Base-by-base conservation (phyloP, 2,329 filamentous ascomycete species). In the Kalmusia sp. region DNA sequence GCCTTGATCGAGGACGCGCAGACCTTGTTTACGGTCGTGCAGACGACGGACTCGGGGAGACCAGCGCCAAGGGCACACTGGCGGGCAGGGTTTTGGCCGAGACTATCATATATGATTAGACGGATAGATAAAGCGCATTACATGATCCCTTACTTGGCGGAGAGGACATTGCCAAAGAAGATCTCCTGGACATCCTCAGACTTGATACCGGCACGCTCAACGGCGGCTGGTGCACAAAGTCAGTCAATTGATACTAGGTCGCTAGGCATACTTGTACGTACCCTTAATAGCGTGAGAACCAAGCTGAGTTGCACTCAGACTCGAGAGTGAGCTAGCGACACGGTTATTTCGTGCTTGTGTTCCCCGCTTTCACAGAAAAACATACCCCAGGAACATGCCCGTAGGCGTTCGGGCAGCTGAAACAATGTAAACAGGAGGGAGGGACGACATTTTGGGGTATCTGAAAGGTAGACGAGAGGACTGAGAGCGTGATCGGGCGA, bases 11-110 rank as follows among this genome's bases (percentile, higher is more conserved):
- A 88, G 8, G 93, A 97, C 61, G 95, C 95, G 84, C 95, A 99
- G 74, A 99, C 95, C 83, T 99, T 99, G 88, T 99, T 99, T 72
- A 99, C 86, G 47, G 93, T 96, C 39, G 95, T 99, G 79, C 89
- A 90, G 65, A 96, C 85, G 61, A 90, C 90, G 49, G 84, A 84
- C 60, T 96, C 84, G 49, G 87, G 80, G 61, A 99, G 90, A 58
- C 95, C 95, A 70, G 92, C 95, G 68, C 88, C 86, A 70, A 99
- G 85, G 68, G 93, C 92, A 77, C 91, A 96, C 81, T 99, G 95
- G 70, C 95, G 89, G 65, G 95, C 93, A 63, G 96, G 95, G 73
- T 96, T 96, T 80, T 99, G 95, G 61, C 95, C 95, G 66, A 98
- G 85, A 76, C 93, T 96, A 44, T 7, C 11, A n/a, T 11, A 17